Evolutionary conservation across 2,329 filamentous ascomycete species (phyloP), one percentile per base, ranked within the genome.

Genomic region (Aspergillus calidoustus): DNA sequence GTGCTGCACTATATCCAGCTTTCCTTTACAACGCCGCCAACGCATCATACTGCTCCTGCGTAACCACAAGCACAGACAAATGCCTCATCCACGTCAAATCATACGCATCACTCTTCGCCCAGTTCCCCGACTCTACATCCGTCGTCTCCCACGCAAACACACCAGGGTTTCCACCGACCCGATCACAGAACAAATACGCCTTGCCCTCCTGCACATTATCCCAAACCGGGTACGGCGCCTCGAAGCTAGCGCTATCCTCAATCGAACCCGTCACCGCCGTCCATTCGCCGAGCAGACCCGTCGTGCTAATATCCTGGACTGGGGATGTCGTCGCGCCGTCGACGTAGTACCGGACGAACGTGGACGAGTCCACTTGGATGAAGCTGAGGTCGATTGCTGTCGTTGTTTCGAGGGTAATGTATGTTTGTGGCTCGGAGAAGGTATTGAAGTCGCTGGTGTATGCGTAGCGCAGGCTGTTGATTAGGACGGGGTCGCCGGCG

Each of bases 11-110:
- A 15, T 15, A 47, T 19, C n/a, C 34, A 7, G 5, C 6, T 7
- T 15, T 15, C 43, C 19, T 71, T 83, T 77, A 72, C 80, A 71
- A 71, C 72, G 60, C 51, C 31, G 47, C 65, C 65, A 66, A 31
- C 8, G 64, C 59, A 48, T 64, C 57, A 44, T 64, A 66, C 56
- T 66, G 64, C 30, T 60, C 47, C 46, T 62, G 57, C 1, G 59
- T 64, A 4, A 66, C 60, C 0, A 59, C 5, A 6, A 64, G 31
- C 6, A 66, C 60, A 1, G 64, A 66, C 23, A 59, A 41, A 41
- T 66, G 64, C 15, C 64, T 48, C 62, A 64, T 60, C 8, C 53
- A 62, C 0, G 54, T 59, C 57, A 66, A 25, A 52, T 64, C 57
- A 52, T 53, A 50, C 7, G 50, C 51, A 1, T 58, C 44, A 44